Base-by-base conservation (phyloP, 495 filamentous ascomycete genomes). In the Lasiosphaeris hirsuta region DNA sequence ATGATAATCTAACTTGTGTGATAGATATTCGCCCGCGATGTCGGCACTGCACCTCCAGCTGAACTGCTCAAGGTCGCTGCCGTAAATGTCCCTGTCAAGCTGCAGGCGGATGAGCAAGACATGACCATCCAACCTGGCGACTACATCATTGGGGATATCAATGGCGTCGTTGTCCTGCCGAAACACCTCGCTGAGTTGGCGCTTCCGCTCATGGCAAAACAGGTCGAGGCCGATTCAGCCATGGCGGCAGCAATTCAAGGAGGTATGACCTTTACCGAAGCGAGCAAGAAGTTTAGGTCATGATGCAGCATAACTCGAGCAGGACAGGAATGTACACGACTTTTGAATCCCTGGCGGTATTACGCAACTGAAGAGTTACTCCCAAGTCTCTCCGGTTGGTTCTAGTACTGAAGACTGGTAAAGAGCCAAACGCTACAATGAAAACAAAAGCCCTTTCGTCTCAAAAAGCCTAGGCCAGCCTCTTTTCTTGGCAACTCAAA, bases 121-220 rank as follows among this genome's bases (percentile, higher is more conserved):
- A 77, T 78, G 44, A 65, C 68, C 15, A 74, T 85, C 35, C 61
- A 69, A 1, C 82, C 82, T 0, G 82, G 80, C 0, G 84, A 86
- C 58, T 84, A 83, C 56, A 59, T 86, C 30, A 65, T 86, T 14
- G 82, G 72, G 0, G 82, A 86, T 49, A 42, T 76, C 14, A 79
- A 86, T 58, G 83, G 83, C 3, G 81, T 84, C 0, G 81, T 84
- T 0, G 69, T 75, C 7, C 50, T 78, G 10, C 75, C 75, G 3
- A 64, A 60, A 42, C 75, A 71, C 17, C 49, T 83, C 46, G 79
- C 74, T 8, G 75, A 78, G 61, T 59, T 72, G 60, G 77, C 74
- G 6, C 45, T 83, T 23, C 72, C 70, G 30, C 60, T 80, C 42
- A 75, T 86, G 70, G 68, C 67, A 17, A 72, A 69, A 63, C 72